phyloP scores from a whole-genome alignment of 257 asterid genomes.

The Sherardia arvensis region DNA sequence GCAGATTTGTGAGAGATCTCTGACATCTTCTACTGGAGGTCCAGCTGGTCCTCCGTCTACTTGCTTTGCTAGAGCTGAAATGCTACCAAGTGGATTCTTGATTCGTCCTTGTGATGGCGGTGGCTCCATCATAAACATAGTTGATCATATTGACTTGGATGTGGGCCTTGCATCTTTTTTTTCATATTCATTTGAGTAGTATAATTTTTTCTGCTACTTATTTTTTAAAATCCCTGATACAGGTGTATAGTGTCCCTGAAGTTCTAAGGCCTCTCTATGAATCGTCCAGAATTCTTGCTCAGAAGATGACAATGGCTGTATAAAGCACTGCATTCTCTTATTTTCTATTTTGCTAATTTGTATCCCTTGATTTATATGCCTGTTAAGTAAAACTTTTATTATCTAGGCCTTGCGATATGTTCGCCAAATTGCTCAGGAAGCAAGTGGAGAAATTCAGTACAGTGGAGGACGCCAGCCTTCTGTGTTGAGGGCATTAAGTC shows the following conservation, averaged over 20 bases:
- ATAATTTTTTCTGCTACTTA: not conserved
- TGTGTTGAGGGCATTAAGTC: constrained; percentile 78
- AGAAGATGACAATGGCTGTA: constrained; percentile 95
- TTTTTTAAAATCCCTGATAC: constrained; percentile 6
- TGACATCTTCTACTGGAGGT: constrained; percentile 70
- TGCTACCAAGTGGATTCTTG: constrained; percentile 88
- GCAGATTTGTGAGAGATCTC: constrained; percentile 93
- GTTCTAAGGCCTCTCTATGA: constrained; percentile 92
- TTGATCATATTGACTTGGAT: constrained; percentile 79
- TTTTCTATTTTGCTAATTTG: not conserved
- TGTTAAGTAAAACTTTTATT: not conserved
- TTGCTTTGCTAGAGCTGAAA: constrained; percentile 78
- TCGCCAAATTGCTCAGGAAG: constrained; percentile 87
- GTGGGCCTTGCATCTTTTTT: constrained; percentile 26
- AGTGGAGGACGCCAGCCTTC: constrained; percentile 86
- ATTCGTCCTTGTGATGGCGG: constrained; percentile 96
- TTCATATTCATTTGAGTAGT: not conserved
- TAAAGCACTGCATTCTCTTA: constrained; percentile 9
- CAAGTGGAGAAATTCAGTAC: constrained; percentile 75
- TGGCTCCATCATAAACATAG: constrained; percentile 86
- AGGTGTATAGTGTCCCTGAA: constrained; percentile 89
- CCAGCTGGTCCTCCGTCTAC: constrained; percentile 72
- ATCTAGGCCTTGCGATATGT: constrained; percentile 72
- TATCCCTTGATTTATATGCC: not conserved
- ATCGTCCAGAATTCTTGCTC: constrained; percentile 90